Percentiles rank a stretch among this genome's conserved stretches.
phyloP scores from a whole-genome alignment of 352 stramenopile species.

The Globisporangium canariense region DNA sequence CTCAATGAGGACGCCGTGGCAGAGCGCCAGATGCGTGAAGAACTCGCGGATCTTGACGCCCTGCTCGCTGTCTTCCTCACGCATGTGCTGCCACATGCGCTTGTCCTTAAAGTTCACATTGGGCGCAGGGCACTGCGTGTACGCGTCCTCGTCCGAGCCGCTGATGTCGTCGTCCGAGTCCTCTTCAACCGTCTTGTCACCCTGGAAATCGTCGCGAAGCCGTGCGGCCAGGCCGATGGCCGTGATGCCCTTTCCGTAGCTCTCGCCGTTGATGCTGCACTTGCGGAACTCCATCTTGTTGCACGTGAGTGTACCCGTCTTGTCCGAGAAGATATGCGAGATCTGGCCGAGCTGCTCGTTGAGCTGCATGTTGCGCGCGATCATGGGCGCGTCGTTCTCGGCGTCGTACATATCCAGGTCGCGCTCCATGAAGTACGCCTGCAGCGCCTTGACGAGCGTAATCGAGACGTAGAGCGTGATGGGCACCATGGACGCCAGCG shows the following conservation, averaged over 20 bases:
- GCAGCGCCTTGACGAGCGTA: conserved; percentile 87
- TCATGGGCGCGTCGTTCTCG: conserved; percentile 63
- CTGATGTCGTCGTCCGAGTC: conserved; percentile 38
- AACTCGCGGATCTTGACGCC: conserved; percentile 75
- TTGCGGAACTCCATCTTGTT: conserved; percentile 92
- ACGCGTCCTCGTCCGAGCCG: conserved; percentile 24
- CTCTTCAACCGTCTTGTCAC: conserved; percentile 31
- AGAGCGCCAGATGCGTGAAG: conserved; percentile 85
- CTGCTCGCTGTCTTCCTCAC: conserved; percentile 31
- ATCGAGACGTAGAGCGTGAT: conserved; percentile 89
- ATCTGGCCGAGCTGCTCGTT: conserved; percentile 90
- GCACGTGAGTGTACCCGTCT: conserved; percentile 84
- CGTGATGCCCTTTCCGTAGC: conserved; percentile 83
- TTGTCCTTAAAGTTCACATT: conserved; percentile 86
- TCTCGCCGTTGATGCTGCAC: conserved; percentile 74
- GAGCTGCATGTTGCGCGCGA: conserved; percentile 83
- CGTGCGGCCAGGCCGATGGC: conserved; percentile 72
- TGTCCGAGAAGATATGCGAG: conserved; percentile 97
- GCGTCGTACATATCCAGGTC: conserved; percentile 87
- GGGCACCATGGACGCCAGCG: conserved; percentile 79
- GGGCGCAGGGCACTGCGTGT: conserved; percentile 27
- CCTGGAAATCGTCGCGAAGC: conserved; percentile 63
- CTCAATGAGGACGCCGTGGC: conserved; percentile 97
- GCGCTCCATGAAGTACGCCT: conserved; percentile 83
- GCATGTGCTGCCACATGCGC: conserved; percentile 54